Evolutionary conservation across 1,284 basidiomycete species (phyloP).

Genomic region (Tetrapyrgos nigripes): DNA sequence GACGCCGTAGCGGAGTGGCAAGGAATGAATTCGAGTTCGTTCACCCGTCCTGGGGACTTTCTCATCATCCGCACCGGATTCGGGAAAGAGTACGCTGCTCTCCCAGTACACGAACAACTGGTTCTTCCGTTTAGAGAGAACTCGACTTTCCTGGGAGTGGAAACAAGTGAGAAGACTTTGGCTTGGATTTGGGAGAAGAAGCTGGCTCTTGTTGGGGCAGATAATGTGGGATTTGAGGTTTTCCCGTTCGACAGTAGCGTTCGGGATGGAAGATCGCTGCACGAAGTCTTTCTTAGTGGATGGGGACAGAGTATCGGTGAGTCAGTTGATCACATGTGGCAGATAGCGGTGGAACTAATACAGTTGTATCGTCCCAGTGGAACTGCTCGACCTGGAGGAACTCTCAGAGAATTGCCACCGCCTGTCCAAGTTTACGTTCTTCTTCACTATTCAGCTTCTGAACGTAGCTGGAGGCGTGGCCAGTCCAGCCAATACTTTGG

Average conservation of each 20-base stretch:
- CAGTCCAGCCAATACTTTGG: not conserved
- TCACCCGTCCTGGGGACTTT: conserved; percentile 18
- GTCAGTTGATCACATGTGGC: not conserved
- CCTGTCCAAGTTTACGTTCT: not conserved
- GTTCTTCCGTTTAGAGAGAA: conserved; percentile 13
- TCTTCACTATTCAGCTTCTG: conserved; percentile 1
- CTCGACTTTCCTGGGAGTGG: conserved; percentile 10
- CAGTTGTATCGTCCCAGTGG: not conserved
- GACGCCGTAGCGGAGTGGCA: conserved; percentile 16
- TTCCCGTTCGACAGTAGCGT: not conserved
- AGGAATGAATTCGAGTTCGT: conserved; percentile 12
- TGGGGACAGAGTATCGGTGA: not conserved
- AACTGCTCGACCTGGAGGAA: not conserved
- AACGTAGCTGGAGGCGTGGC: not conserved
- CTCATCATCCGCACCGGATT: conserved; percentile 21
- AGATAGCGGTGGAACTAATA: too few species aligned
- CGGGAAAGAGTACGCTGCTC: conserved; percentile 14
- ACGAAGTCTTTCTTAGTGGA: not conserved
- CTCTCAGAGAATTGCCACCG: not conserved
- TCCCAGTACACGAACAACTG: conserved; percentile 12
- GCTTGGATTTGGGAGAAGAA: conserved; percentile 24
- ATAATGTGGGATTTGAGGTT: conserved; percentile 16
- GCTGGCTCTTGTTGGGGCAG: conserved; percentile 15
- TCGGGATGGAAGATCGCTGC: not conserved
- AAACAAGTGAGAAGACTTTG: conserved; percentile 15